Evolutionary conservation across 192 early-diverging fungal genomes (phyloP), one percentile per base, ranked within the genome.

Genomic region (Endogone sp.): DNA sequence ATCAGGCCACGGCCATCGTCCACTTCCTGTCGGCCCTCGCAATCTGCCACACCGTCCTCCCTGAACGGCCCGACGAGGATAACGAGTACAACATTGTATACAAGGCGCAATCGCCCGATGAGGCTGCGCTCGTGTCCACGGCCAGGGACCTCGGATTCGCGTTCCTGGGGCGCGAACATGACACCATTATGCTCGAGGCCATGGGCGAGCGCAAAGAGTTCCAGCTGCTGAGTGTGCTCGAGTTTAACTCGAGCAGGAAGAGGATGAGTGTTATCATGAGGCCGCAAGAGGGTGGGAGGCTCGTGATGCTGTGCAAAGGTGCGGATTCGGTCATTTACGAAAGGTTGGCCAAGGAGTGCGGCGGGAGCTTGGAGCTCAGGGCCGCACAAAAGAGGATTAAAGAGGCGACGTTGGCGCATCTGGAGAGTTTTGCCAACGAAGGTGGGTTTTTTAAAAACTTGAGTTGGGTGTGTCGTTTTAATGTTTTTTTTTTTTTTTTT

Each of bases 241-340:
- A 97, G 76, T 99, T 99, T 71, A 98, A 93, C 77, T 94, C 92
- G 24, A 91, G 89, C n/a, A 88, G 97, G 64, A 99, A 99, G 76
- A 83, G 97, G 59, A 99, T 99, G 97, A 93, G 90, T 29, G 92
- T 97, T 13, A 90, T 99, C 68, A 79, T 97, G 63, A 80, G 89
- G 54, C 84, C 85, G 27, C 86, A 90, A 2, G 90, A 93, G 28
- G 89, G 86, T 44, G 69, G 70, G 55, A 79, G 78, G 30, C 84
- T 97, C 58, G 82, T 95, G 54, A 76, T 99, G 8, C 83, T 93
- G 31, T 94, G 89, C 81, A 99, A 99, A 76, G 97, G 97, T 31
- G 97, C 97, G 2, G 97, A 99, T 74, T 91, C 89, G 30, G 88
- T 96, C 6, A 94, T 99, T n/a, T 91, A 92, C 75, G 89, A 92